These are phyloP conservation scores for Coelastrella sp. DNA, from an alignment of 139 green algal genomes.

Conservation along the genomic window DNA sequence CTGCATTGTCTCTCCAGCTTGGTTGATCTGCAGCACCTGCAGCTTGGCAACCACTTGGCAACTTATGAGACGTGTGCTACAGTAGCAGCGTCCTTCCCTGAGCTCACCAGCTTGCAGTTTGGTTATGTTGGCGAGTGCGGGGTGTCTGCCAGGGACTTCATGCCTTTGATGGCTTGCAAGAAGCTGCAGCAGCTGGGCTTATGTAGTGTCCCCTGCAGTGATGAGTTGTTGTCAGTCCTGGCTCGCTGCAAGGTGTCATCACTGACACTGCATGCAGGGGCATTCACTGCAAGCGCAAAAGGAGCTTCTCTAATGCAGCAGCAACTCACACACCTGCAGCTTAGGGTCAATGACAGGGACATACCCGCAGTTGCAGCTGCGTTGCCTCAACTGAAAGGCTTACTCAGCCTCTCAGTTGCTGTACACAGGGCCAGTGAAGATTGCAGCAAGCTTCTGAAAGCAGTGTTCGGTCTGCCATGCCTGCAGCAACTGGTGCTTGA, in stretches of 20 bases:
- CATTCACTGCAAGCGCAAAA: background rate
- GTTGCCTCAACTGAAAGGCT: background rate
- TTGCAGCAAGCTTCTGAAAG: background rate
- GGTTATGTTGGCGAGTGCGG: background rate
- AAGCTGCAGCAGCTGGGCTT: conserved; percentile 12
- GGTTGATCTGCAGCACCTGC: background rate
- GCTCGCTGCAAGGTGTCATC: background rate
- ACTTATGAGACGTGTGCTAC: background rate
- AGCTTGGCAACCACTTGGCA: conserved; percentile 37
- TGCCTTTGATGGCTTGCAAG: background rate
- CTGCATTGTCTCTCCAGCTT: background rate
- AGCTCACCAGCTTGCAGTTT: conserved; percentile 1
- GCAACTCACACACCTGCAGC: conserved; percentile 2
- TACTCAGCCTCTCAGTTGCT: background rate
- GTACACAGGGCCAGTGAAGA: background rate
- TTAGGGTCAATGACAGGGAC: conserved; percentile 11
- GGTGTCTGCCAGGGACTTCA: background rate
- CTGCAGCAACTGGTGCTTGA: conserved; percentile 9
- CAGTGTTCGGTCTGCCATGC: background rate
- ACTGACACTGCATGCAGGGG: background rate
- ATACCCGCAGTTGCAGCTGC: background rate
- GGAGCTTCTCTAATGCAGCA: background rate
- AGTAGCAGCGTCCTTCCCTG: conserved; percentile 15
- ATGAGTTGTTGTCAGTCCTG: background rate
- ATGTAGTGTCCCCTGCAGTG: background rate